A percentile compares a stretch with the other conserved stretches of the same genome.
Evolutionary conservation across 2,329 filamentous ascomycete genomes (phyloP).

Genomic region (Cytospora chrysosperma): DNA sequence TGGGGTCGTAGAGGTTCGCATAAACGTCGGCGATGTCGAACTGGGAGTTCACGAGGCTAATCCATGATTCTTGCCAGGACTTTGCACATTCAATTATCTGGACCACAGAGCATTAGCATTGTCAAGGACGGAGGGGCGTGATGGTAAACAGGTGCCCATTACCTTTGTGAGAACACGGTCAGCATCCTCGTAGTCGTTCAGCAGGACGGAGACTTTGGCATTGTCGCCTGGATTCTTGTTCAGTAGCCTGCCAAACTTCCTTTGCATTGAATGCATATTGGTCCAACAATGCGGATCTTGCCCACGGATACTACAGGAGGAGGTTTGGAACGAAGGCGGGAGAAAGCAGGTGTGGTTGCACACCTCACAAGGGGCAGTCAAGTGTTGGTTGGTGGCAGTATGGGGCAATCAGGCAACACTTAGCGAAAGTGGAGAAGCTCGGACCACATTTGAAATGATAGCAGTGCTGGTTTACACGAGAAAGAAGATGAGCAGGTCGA

Average conservation of each 20-base stretch:
- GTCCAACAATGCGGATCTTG: conserved; percentile 8
- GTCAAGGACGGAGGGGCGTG: neutral
- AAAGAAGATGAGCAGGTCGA: conserved; percentile 1
- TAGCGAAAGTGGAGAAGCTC: conserved; percentile 8
- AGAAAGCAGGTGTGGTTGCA: neutral
- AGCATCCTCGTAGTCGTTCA: conserved; percentile 79
- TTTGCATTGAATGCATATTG: conserved; percentile 69
- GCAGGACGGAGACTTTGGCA: conserved; percentile 69
- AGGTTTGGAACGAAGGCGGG: neutral
- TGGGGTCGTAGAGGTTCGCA: conserved; percentile 73
- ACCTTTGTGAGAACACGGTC: conserved; percentile 74
- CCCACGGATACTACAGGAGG: conserved; percentile 9
- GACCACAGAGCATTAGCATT: neutral
- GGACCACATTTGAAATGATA: conserved; percentile 16
- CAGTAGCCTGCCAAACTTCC: conserved; percentile 71
- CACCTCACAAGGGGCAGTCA: neutral
- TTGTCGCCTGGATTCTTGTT: conserved; percentile 70
- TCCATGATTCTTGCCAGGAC: conserved; percentile 78
- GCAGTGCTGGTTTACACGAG: neutral
- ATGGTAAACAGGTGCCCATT: conserved; percentile 23
- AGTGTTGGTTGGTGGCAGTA: neutral
- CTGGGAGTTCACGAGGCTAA: conserved; percentile 68
- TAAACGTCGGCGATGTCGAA: conserved; percentile 65
- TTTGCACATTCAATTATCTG: conserved; percentile 75
- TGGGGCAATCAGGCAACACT: conserved; percentile 4